These are phyloP conservation scores for Fusarium sp. DNA, from an alignment of 2,329 filamentous ascomycete genomes.

Conservation along the genomic window DNA sequence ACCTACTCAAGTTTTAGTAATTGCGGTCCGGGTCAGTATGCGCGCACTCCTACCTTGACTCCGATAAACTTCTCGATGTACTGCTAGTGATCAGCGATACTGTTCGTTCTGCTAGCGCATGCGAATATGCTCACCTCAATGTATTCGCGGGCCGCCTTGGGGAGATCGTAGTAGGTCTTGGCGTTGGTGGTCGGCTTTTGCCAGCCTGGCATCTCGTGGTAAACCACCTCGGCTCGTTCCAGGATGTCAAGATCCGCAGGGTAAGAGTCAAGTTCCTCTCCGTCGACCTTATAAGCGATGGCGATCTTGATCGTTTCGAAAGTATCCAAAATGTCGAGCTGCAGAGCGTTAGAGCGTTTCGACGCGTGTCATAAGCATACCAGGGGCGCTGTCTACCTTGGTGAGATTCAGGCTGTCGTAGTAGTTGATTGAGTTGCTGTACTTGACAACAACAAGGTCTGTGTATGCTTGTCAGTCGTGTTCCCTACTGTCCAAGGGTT, in stretches of 20 bases:
- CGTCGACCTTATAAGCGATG: slow-evolving; percentile 70
- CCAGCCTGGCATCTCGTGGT: slow-evolving; percentile 50
- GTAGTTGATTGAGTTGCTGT: slow-evolving; percentile 71
- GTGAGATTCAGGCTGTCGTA: slow-evolving; percentile 72
- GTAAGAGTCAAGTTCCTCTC: slow-evolving; percentile 61
- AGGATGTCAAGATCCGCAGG: slow-evolving; percentile 71
- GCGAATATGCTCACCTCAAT: background rate
- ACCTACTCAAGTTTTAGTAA: slow-evolving; percentile 49
- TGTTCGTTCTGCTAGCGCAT: too few species aligned
- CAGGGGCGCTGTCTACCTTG: slow-evolving; percentile 49
- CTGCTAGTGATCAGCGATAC: background rate
- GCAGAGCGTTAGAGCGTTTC: slow-evolving; percentile 3
- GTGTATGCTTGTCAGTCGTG: slow-evolving; percentile 33
- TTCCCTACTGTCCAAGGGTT: slow-evolving; percentile 22
- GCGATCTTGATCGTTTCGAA: slow-evolving; percentile 82
- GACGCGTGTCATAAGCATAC: slow-evolving; percentile 6
- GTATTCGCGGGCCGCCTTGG: background rate
- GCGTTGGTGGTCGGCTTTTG: background rate
- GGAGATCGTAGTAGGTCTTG: background rate
- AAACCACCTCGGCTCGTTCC: slow-evolving; percentile 71
- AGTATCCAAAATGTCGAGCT: slow-evolving; percentile 69
- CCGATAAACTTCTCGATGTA: background rate
- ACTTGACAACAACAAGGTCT: slow-evolving; percentile 77
- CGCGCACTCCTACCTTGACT: background rate
- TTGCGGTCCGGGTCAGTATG: slow-evolving; percentile 14